Conservation (phyloP, 2,329 filamentous ascomycete species). For the Diplodia corticola region DNA sequence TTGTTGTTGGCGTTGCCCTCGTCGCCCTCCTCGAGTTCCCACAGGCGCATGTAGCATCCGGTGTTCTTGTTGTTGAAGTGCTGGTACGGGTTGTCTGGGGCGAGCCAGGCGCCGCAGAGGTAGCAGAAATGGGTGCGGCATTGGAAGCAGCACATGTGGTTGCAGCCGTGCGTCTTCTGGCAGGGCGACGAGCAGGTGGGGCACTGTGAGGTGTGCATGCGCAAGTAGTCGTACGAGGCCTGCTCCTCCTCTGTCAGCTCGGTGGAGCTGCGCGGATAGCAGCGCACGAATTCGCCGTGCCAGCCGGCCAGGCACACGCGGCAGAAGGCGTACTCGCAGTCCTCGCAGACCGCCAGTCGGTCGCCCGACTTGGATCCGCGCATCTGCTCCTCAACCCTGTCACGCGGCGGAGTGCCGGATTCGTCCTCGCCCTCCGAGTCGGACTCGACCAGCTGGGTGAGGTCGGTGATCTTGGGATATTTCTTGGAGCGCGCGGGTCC, state of each 20-base stretch:
- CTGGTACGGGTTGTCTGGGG: slow-evolving; percentile 75
- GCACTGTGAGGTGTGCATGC: slow-evolving; percentile 79
- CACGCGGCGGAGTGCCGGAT: slow-evolving; percentile 41
- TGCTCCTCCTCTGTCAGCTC: slow-evolving; percentile 83
- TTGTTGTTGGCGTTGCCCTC: slow-evolving; percentile 58
- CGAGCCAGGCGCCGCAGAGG: slow-evolving; percentile 84
- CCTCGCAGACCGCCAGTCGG: slow-evolving; percentile 79
- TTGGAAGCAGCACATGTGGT: slow-evolving; percentile 92
- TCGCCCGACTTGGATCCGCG: slow-evolving; percentile 45
- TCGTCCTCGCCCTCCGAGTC: slow-evolving; percentile 42
- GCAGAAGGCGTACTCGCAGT: slow-evolving; percentile 90
- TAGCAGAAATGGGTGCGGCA: slow-evolving; percentile 96
- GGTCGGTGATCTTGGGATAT: slow-evolving; percentile 49
- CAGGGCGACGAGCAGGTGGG: slow-evolving; percentile 82
- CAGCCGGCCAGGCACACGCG: slow-evolving; percentile 73
- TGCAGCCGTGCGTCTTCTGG: slow-evolving; percentile 92
- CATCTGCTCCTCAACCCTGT: slow-evolving; percentile 31
- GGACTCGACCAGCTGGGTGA: slow-evolving; percentile 42
- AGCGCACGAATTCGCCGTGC: slow-evolving; percentile 86
- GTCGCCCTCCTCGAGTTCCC: slow-evolving; percentile 86
- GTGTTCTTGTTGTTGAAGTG: slow-evolving; percentile 79
- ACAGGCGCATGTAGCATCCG: slow-evolving; percentile 78
- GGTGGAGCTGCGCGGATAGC: slow-evolving; percentile 63
- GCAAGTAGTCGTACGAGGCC: slow-evolving; percentile 81
- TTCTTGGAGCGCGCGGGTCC: slow-evolving; percentile 69